Conservation (phyloP, 768 basidiomycete genomes). For the Lentinula lateritia region DNA sequence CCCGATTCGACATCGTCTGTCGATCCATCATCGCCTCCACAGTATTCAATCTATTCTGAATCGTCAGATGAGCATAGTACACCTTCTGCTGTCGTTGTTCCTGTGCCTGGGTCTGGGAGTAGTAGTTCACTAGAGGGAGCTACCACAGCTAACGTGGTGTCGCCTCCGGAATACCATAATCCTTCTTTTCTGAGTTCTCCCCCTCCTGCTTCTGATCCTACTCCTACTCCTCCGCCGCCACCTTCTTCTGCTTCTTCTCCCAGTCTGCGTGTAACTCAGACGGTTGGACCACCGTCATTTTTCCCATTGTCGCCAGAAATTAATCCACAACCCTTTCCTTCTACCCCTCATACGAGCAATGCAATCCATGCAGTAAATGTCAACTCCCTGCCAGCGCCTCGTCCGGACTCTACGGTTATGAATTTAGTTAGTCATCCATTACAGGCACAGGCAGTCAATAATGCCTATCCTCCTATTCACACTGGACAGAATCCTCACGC, state of each 20-base stretch:
- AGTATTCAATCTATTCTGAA: not conserved
- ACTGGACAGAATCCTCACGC: not conserved
- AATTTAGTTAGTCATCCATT: not conserved
- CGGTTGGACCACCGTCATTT: not conserved
- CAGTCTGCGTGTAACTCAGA: not conserved
- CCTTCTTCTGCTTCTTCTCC: not conserved
- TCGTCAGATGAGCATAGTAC: conserved; percentile 9
- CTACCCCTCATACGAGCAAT: not conserved
- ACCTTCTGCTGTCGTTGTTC: conserved; percentile 5
- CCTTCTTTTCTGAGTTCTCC: not conserved
- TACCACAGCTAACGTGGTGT: conserved; percentile 13
- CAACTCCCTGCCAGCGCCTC: not conserved
- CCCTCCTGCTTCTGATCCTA: too few relatives aligned
- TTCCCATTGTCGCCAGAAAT: not conserved
- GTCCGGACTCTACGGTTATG: not conserved
- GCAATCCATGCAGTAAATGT: not conserved
- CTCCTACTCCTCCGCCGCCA: too few relatives aligned
- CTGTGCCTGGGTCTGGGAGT: not conserved
- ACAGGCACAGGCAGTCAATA: not conserved
- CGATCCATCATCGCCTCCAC: not conserved
- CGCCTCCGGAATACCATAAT: not conserved
- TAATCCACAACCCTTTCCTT: not conserved
- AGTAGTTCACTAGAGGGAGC: not conserved
- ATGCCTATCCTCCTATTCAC: not conserved
- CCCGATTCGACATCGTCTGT: not conserved